phyloP scores from a whole-genome alignment of 805 yeast species.

The Lipomyces kockii region DNA sequence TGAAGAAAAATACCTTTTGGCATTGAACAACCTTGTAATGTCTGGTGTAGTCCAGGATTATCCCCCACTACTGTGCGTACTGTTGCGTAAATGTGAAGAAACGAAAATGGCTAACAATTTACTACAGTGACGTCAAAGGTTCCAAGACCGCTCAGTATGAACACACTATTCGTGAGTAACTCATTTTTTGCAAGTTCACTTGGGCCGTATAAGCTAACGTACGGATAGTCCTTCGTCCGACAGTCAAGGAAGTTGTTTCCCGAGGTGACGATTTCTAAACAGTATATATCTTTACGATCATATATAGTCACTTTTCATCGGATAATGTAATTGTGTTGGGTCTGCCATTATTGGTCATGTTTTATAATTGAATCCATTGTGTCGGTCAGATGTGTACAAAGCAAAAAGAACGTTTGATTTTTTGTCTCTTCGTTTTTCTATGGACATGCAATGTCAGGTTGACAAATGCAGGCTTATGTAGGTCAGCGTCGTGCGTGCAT shows the following conservation, averaged over 20 bases:
- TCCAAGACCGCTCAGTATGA: conserved; percentile 95
- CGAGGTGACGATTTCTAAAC: conserved; percentile 87
- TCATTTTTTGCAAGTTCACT: background rate
- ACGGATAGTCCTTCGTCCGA: conserved; percentile 74
- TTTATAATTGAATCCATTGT: background rate
- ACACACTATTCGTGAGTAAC: conserved; percentile 61
- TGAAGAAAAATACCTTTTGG: conserved; percentile 87
- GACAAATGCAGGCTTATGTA: background rate
- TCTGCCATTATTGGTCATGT: background rate
- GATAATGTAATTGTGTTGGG: background rate
- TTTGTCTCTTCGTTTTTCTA: background rate
- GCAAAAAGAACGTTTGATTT: background rate
- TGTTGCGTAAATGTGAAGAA: background rate
- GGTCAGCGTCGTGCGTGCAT: background rate
- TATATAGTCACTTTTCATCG: background rate
- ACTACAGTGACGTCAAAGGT: conserved; percentile 66
- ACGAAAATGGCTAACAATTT: background rate
- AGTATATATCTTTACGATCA: background rate
- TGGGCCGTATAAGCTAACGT: background rate
- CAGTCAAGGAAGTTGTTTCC: conserved; percentile 90
- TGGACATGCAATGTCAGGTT: background rate
- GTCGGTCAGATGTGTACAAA: background rate
- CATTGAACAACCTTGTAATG: conserved; percentile 79
- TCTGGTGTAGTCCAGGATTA: conserved; percentile 90
- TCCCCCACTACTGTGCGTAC: conserved; percentile 70